Percentiles rank a stretch among this genome's conserved stretches.
Conservation (phyloP, 1,284 basidiomycete species). For the Sporisorium scitamineum region DNA sequence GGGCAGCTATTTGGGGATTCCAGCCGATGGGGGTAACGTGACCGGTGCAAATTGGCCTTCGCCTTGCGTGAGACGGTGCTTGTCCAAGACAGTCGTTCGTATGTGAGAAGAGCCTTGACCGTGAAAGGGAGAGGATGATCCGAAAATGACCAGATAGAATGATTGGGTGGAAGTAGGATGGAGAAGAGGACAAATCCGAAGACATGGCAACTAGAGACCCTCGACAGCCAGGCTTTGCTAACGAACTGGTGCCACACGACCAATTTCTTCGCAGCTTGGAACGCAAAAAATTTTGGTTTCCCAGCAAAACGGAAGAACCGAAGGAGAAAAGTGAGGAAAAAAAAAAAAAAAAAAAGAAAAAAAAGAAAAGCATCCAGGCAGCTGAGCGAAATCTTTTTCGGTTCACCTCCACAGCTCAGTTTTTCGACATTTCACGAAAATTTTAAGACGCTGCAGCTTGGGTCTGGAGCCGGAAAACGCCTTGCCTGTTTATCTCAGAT, state of each 20-base stretch:
- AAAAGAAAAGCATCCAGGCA: background rate
- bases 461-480: background rate
- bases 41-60: background rate
- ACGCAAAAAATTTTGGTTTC: slow-evolving; percentile 4
- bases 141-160: background rate
- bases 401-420: slow-evolving; percentile 17
- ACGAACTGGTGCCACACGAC: slow-evolving; percentile 16
- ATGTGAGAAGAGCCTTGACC: background rate
- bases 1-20: background rate
- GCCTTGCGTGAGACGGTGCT: background rate
- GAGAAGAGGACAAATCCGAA: background rate
- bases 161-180: background rate
- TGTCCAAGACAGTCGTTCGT: slow-evolving; percentile 1
- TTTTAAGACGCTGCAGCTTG: background rate
- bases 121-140: slow-evolving; percentile 7
- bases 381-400: slow-evolving; percentile 3
- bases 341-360: background rate
- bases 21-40: background rate
- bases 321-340: background rate
- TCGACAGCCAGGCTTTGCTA: slow-evolving; percentile 19
- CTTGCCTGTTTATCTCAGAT: background rate
- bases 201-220: background rate
- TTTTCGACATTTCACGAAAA: background rate
- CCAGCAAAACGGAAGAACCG: too few relatives aligned
- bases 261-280: slow-evolving; percentile 4